phyloP scores from a whole-genome alignment of 768 basidiomycete species.

The Chalciporus piperatus region DNA sequence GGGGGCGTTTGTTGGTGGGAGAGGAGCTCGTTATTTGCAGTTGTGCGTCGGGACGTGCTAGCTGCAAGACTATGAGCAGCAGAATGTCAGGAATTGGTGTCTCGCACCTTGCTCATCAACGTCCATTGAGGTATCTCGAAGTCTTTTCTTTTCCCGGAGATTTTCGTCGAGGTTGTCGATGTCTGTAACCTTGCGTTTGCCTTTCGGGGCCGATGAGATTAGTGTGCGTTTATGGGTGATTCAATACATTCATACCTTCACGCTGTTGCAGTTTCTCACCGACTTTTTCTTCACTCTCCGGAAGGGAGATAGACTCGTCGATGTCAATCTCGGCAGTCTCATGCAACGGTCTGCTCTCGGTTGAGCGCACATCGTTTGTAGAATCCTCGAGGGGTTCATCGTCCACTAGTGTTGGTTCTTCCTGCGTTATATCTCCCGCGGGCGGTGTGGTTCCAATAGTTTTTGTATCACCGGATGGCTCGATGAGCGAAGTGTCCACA shows the following conservation, averaged over 20 bases:
- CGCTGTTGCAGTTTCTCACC: constrained; percentile 12
- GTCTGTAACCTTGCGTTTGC: constrained; percentile 28
- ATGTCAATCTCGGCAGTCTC: constrained; percentile 10
- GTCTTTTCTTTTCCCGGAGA: constrained; percentile 26
- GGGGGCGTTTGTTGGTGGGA: constrained; percentile 19
- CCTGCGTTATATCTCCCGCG: constrained; percentile 7
- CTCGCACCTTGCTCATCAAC: constrained; percentile 45
- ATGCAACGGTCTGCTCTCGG: background rate
- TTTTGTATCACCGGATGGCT: constrained; percentile 8
- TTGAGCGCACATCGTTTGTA: constrained; percentile 2
- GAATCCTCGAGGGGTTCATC: constrained; percentile 12
- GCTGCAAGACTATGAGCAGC: constrained; percentile 9
- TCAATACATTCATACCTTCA: constrained; percentile 15
- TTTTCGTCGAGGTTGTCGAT: constrained; percentile 22
- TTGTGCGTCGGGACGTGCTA: constrained; percentile 17
- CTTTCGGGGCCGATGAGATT: constrained; percentile 7
- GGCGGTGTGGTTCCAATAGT: background rate
- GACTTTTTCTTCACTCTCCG: constrained; percentile 11
- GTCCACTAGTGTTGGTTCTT: constrained; percentile 4
- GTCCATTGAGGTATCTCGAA: constrained; percentile 22
- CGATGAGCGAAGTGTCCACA: background rate
- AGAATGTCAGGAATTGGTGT: too few relatives aligned
- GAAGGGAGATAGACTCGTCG: constrained; percentile 10
- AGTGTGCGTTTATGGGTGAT: background rate
- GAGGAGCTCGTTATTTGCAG: constrained; percentile 14